Conservation (phyloP, 1,284 basidiomycete species). For the Apiotrichum montevideense region DNA sequence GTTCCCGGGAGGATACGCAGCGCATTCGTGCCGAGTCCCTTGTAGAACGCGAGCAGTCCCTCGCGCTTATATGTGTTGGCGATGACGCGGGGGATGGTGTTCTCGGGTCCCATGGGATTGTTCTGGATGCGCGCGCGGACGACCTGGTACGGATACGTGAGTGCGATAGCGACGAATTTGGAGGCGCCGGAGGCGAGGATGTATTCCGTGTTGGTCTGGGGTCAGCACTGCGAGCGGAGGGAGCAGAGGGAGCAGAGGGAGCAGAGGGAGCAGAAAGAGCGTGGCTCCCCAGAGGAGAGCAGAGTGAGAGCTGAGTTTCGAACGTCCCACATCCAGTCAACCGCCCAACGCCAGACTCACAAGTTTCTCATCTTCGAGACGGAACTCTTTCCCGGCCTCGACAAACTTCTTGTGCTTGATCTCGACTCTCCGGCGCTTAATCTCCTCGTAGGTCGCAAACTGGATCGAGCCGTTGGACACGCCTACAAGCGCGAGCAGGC, state of each 20-base stretch:
- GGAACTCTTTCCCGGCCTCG: constrained; percentile 59
- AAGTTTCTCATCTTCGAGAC: constrained; percentile 71
- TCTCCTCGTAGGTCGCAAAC: constrained; percentile 93
- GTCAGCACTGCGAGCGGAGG: no score
- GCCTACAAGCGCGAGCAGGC: constrained; percentile 80
- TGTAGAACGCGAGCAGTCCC: constrained; percentile 82
- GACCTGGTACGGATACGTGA: constrained; percentile 97
- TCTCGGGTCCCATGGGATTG: constrained; percentile 56
- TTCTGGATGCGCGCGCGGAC: constrained; percentile 84
- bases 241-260: no score
- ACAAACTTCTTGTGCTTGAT: constrained; percentile 60
- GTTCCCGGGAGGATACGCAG: constrained; percentile 93
- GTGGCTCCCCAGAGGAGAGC: no score
- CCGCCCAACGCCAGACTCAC: constrained; percentile 51
- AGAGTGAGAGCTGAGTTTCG: no score
- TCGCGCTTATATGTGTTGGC: constrained; percentile 73
- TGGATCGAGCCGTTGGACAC: constrained; percentile 94
- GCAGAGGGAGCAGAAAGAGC: no score
- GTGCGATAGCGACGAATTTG: constrained; percentile 74
- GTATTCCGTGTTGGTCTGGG: constrained; percentile 83
- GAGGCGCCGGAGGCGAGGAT: constrained; percentile 85
- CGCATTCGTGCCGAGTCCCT: constrained; percentile 92
- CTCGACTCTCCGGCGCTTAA: constrained; percentile 84
- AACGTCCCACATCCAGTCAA: no score
- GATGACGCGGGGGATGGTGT: constrained; percentile 66